Percentiles rank a stretch among this genome's conserved stretches.
Conservation (phyloP, 139 green algal species). For the Chlamydomonas sp. region DNA sequence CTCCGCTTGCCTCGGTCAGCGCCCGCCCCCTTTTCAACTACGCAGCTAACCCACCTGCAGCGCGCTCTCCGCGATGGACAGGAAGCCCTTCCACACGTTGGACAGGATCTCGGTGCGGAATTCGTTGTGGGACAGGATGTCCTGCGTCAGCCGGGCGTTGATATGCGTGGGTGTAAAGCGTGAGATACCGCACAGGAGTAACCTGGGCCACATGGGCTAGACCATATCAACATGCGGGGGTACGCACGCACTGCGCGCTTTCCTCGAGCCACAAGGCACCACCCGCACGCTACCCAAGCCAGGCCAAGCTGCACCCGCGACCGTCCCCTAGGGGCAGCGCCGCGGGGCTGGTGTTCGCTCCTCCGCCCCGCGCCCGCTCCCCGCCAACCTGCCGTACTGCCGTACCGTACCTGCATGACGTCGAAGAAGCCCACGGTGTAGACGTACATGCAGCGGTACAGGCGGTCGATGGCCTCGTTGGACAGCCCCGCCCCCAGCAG, state of each 20-base stretch:
- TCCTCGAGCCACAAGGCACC: too few species aligned
- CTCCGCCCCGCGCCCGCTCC: not conserved
- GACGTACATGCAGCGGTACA: constrained; percentile 68
- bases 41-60: constrained; percentile 44
- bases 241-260: not conserved
- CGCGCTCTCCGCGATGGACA: constrained; percentile 58
- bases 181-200: not conserved
- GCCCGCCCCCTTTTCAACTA: not conserved
- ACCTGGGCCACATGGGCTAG: not conserved
- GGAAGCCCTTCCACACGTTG: constrained; percentile 60
- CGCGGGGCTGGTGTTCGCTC: not conserved
- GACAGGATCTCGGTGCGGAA: constrained; percentile 62
- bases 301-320: too few species aligned
- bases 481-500: constrained; percentile 55
- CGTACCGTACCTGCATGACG: constrained; percentile 53
- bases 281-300: not conserved
- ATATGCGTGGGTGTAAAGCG: not conserved
- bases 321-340: too few species aligned
- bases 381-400: too few species aligned
- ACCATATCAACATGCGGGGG: not conserved
- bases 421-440: constrained; percentile 70
- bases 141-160: constrained; percentile 19
- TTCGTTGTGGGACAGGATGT: constrained; percentile 53
- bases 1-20: not conserved
- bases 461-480: constrained; percentile 48